Conservation (phyloP, 2,329 filamentous ascomycete genomes). For the Bipolaris gigantea region DNA sequence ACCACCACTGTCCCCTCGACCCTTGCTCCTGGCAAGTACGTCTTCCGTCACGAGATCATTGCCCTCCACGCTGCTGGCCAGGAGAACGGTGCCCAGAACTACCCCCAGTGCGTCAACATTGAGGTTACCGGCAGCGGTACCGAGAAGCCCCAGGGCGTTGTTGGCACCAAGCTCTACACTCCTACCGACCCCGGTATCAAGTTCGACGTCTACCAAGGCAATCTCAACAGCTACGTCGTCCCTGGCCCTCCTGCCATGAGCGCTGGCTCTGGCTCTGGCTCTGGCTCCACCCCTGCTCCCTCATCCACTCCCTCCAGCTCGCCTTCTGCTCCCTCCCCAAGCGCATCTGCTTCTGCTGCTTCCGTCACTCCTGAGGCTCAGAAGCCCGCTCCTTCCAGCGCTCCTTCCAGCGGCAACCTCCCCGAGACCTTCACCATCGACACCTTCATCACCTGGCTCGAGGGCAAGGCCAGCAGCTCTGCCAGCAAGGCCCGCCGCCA, state of each 20-base stretch:
- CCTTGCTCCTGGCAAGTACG: slow-evolving; percentile 55
- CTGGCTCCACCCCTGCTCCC: slow-evolving; percentile 14
- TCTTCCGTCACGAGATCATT: slow-evolving; percentile 59
- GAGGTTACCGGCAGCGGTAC: slow-evolving; percentile 53
- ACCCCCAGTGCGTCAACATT: slow-evolving; percentile 56
- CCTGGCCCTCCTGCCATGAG: slow-evolving; percentile 47
- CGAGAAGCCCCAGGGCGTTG: slow-evolving; percentile 50
- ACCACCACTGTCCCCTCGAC: slow-evolving; percentile 50
- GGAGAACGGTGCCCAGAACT: slow-evolving; percentile 56
- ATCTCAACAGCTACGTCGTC: slow-evolving; percentile 44
- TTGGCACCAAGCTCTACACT: slow-evolving; percentile 55
- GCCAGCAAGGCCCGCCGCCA: slow-evolving; percentile 33
- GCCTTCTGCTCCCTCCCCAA: slow-evolving; percentile 2
- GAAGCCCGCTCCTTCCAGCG: slow-evolving; percentile 12
- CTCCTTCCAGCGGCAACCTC: slow-evolving; percentile 21
- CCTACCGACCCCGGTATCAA: slow-evolving; percentile 46
- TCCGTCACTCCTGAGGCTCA: slow-evolving; percentile 5
- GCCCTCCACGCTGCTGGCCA: slow-evolving; percentile 52
- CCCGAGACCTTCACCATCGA: slow-evolving; percentile 40
- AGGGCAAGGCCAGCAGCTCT: slow-evolving; percentile 26
- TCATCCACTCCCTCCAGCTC: slow-evolving; percentile 14
- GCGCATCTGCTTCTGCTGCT: slow-evolving; percentile 2
- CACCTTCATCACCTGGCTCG: slow-evolving; percentile 40
- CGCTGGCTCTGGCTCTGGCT: slow-evolving; percentile 4
- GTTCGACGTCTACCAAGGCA: slow-evolving; percentile 47